Conservation (phyloP, 345 rosid species). For the Salix caprea region DNA sequence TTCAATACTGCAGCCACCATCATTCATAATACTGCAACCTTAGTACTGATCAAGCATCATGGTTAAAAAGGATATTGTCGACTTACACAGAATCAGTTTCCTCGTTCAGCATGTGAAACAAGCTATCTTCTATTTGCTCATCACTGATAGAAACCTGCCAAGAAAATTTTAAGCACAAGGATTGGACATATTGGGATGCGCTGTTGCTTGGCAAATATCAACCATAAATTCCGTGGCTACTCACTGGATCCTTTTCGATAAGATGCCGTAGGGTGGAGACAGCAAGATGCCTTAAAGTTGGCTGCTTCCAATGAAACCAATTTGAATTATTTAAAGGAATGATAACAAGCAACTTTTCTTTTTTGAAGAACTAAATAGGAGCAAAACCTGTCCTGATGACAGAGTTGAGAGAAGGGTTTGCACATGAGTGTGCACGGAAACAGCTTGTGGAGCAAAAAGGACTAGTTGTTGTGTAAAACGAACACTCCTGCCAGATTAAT, state of each 20-base stretch:
- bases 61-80: slow-evolving; percentile 4
- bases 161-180: slow-evolving; percentile 26
- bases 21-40: not conserved
- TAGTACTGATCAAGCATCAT: not conserved
- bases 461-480: slow-evolving; percentile 97
- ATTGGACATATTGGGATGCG: not conserved
- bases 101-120: slow-evolving; percentile 86
- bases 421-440: slow-evolving; percentile 86
- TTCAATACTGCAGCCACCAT: no score
- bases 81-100: slow-evolving; percentile 98
- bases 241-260: slow-evolving; percentile 87
- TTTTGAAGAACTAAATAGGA: not conserved
- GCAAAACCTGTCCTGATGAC: slow-evolving; percentile 87
- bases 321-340: not conserved
- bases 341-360: not conserved
- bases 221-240: slow-evolving; percentile 16
- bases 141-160: slow-evolving; percentile 72
- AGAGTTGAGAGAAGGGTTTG: slow-evolving; percentile 78
- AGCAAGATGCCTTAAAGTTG: slow-evolving; percentile 80
- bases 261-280: slow-evolving; percentile 86
- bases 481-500: slow-evolving; percentile 64
- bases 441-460: slow-evolving; percentile 94
- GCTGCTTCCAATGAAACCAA: slow-evolving; percentile 53
- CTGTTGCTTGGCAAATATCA: not conserved
- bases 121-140: slow-evolving; percentile 79